phyloP scores from a whole-genome alignment of 2,329 filamentous ascomycete genomes.

The Aspergillus fumigatus region DNA sequence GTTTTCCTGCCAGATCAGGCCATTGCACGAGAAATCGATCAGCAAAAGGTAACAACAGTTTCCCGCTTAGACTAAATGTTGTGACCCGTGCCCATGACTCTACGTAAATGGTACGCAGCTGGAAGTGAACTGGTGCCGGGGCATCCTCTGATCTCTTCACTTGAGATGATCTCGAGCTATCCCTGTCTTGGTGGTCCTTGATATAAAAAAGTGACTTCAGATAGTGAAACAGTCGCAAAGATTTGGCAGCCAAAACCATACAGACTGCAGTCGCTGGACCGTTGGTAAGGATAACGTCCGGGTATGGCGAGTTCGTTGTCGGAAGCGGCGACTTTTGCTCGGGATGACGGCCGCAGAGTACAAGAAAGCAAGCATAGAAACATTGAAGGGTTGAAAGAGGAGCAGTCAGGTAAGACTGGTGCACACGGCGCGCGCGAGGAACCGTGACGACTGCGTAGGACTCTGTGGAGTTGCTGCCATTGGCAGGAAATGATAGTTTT shows the following conservation, averaged over 20 bases:
- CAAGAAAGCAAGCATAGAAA: constrained; percentile 57
- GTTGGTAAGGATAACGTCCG: constrained; percentile 77
- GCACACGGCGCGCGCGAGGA: constrained; percentile 71
- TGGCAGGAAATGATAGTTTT: constrained; percentile 5
- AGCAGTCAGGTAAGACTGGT: constrained; percentile 72
- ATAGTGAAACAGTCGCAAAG: constrained; percentile 51
- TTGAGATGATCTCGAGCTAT: background rate
- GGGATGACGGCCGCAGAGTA: constrained; percentile 45
- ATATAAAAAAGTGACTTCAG: constrained; percentile 9
- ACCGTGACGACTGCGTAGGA: constrained; percentile 64
- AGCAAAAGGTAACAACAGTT: constrained; percentile 65
- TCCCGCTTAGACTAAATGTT: constrained; percentile 78
- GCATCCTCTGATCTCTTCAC: constrained; percentile 1
- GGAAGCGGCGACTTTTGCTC: constrained; percentile 25
- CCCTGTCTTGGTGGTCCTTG: constrained; percentile 6
- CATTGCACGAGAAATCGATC: constrained; percentile 84
- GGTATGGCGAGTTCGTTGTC: constrained; percentile 44
- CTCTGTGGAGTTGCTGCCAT: constrained; percentile 3
- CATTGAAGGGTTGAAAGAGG: constrained; percentile 65
- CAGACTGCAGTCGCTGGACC: constrained; percentile 86
- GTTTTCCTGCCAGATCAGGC: constrained; percentile 53
- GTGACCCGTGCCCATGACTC: constrained; percentile 89
- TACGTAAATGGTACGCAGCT: constrained; percentile 74
- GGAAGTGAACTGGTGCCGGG: constrained; percentile 38
- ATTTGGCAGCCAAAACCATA: constrained; percentile 55